These are phyloP conservation scores for Phytophthora litchii DNA, from an alignment of 352 stramenopile genomes.

Conservation along the genomic window DNA sequence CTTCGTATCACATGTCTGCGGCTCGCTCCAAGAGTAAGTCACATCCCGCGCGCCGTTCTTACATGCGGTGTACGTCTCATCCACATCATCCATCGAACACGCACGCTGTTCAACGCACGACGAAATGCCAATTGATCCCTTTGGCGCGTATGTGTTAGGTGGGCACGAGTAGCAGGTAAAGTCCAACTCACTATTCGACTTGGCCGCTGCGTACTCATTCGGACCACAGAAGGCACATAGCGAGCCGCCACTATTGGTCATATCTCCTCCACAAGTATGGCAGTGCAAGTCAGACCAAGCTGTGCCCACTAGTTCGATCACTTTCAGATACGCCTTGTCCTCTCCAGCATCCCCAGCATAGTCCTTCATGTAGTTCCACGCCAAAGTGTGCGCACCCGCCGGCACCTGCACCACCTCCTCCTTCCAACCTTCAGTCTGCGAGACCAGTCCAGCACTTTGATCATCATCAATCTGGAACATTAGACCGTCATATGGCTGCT, in stretches of 20 bases:
- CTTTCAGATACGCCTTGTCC: slow-evolving; percentile 75
- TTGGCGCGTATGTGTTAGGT: slow-evolving; percentile 59
- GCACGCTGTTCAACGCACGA: slow-evolving; percentile 68
- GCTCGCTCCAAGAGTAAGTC: slow-evolving; percentile 69
- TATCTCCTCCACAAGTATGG: slow-evolving; percentile 75
- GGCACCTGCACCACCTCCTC: slow-evolving; percentile 63
- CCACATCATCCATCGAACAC: slow-evolving; percentile 68
- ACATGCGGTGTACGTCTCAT: slow-evolving; percentile 66
- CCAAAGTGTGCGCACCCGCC: slow-evolving; percentile 68
- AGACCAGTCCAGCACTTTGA: slow-evolving; percentile 54
- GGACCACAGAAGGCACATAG: slow-evolving; percentile 80
- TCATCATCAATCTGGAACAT: slow-evolving; percentile 79
- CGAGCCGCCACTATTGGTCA: slow-evolving; percentile 77
- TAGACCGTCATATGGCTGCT: slow-evolving; percentile 76
- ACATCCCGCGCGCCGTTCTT: slow-evolving; percentile 59
- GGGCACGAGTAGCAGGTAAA: slow-evolving; percentile 81
- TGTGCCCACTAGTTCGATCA: slow-evolving; percentile 87
- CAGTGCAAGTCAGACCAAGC: slow-evolving; percentile 73
- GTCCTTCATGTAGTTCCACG: slow-evolving; percentile 86
- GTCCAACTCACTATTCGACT: slow-evolving; percentile 75
- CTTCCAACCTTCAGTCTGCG: slow-evolving; percentile 72
- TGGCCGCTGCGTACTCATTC: slow-evolving; percentile 77
- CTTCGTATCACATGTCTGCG: slow-evolving; percentile 61
- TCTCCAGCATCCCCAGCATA: slow-evolving; percentile 70
- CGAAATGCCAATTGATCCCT: slow-evolving; percentile 74